Evolutionary conservation across 2,329 filamentous ascomycete species (phyloP), one percentile per base, ranked within the genome.

Genomic region (Paraconiothyrium sp.): DNA sequence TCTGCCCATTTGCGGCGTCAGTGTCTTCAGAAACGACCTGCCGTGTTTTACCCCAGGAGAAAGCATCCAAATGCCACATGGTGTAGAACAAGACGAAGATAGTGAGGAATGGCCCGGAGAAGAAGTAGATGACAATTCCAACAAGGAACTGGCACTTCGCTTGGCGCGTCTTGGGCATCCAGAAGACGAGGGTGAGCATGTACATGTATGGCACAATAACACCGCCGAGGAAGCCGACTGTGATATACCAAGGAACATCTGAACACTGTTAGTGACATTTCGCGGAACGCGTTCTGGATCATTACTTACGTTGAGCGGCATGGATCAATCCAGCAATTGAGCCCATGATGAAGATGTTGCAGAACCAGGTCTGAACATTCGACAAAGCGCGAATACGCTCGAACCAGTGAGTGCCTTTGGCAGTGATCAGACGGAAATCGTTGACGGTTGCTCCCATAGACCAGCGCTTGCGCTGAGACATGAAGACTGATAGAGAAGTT

Each of bases 381-480:
- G 82, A 73, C 47, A 83, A 60, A 37, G 82, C 81, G 58, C 83
- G 80, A 27, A 84, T 69, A 8, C 82, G 70, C 67, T 84, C 82
- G 22, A 84, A 78, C 50, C 76, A 68, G 10, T 79, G 76, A 50
- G 80, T 81, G 0, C 81, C 79, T 1, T 78, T 78, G 0, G 81
- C 76, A 57, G 81, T 79, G n/a, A 84, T 77, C 74, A 84, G 80
- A 68, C 84, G 79, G 30, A 84, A 79, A 67, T 85, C 83, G 64
- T 84, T 84, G 4, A 79, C 80, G 32, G 82, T 83, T 39, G 81
- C 82, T 0, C 82, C 83, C 10, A 85, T 68, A 0, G 83, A 81
- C 82, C 83, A 84, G 0, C 83, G 78, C 69, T 83, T 82, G 6
- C 83, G 78, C 70, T 84, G 83, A 4, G 81, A 83, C 30, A 84